Evolutionary conservation across 108 stramenopile genomes (phyloP).

Genomic region (Nitzschia inconspicua): DNA sequence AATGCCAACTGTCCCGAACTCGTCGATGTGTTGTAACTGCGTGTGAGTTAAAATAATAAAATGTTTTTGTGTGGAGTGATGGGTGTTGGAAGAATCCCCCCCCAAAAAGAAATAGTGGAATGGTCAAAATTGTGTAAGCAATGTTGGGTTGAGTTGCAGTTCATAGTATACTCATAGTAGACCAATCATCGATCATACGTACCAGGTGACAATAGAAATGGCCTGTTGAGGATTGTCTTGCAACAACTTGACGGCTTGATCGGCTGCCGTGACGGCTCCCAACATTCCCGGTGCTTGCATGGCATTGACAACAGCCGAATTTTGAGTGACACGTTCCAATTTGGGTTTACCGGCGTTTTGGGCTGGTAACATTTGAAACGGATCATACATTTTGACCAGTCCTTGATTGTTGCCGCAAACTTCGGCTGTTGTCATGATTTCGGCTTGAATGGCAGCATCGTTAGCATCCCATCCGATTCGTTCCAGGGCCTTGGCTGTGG

Average conservation of each 20-base stretch:
- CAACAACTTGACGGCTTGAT: constrained; percentile 16
- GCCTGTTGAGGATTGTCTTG: constrained; percentile 11
- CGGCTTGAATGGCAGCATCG: constrained; percentile 31
- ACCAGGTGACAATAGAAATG: constrained; percentile 30
- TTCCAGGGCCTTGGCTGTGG: constrained; percentile 16
- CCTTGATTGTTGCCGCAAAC: constrained; percentile 42
- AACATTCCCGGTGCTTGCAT: constrained; percentile 39
- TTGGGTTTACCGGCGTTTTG: constrained; percentile 18
- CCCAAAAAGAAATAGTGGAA: no score
- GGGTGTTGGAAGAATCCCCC: no score
- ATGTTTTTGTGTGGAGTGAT: no score
- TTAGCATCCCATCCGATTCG: constrained; percentile 30
- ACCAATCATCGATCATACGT: constrained; percentile 20
- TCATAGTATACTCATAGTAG: no score
- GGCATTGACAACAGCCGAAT: constrained; percentile 26
- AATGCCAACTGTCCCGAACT: no score
- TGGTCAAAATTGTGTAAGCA: no score
- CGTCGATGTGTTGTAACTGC: no score
- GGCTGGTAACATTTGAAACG: constrained; percentile 28
- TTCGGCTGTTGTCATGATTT: constrained; percentile 33
- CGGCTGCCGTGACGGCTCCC: constrained; percentile 24
- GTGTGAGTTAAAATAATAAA: no score
- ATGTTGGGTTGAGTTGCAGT: no score
- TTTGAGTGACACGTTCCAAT: constrained; percentile 20
- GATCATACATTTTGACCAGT: constrained; percentile 41